phyloP scores from a whole-genome alignment of 306 rosid genomes.

The Vigna trinervia region DNA sequence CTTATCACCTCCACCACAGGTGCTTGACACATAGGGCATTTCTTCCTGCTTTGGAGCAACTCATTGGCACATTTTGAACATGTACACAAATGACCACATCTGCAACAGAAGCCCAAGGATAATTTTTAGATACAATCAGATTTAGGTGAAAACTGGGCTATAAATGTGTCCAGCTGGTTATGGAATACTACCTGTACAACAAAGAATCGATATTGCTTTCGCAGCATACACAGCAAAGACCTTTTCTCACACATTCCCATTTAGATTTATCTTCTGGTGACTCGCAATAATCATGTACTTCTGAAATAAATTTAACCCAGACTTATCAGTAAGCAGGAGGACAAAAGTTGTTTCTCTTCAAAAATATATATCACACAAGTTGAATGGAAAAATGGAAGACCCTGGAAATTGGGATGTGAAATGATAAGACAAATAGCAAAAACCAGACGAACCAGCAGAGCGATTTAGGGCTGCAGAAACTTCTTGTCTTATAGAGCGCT shows the following conservation, averaged over 20 bases:
- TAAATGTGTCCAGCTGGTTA: slow-evolving; percentile 6
- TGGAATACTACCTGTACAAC: slow-evolving; percentile 79
- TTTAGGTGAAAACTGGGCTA: slow-evolving; percentile 10
- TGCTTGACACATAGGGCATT: slow-evolving; percentile 97
- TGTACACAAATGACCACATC: slow-evolving; percentile 98
- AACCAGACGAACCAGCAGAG: slow-evolving; percentile 69
- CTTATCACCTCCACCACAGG: slow-evolving; percentile 92
- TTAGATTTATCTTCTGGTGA: slow-evolving; percentile 64
- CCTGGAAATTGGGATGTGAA: background rate
- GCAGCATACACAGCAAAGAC: slow-evolving; percentile 88
- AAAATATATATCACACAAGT: background rate
- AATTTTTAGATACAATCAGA: slow-evolving; percentile 1
- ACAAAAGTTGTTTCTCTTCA: background rate
- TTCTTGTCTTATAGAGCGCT: slow-evolving; percentile 90
- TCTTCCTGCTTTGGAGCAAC: slow-evolving; percentile 65
- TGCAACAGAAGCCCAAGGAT: slow-evolving; percentile 42
- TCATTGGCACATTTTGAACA: slow-evolving; percentile 82
- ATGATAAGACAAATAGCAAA: slow-evolving; percentile 17
- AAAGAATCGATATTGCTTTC: slow-evolving; percentile 83
- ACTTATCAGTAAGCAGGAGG: background rate
- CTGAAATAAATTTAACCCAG: slow-evolving; percentile 49
- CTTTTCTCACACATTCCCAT: slow-evolving; percentile 92
- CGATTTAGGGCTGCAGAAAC: slow-evolving; percentile 93
- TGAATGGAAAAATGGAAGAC: background rate
- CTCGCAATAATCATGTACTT: slow-evolving; percentile 50